Base-by-base conservation (phyloP, 805 yeast species). In the Wickerhamiella parazyma region DNA sequence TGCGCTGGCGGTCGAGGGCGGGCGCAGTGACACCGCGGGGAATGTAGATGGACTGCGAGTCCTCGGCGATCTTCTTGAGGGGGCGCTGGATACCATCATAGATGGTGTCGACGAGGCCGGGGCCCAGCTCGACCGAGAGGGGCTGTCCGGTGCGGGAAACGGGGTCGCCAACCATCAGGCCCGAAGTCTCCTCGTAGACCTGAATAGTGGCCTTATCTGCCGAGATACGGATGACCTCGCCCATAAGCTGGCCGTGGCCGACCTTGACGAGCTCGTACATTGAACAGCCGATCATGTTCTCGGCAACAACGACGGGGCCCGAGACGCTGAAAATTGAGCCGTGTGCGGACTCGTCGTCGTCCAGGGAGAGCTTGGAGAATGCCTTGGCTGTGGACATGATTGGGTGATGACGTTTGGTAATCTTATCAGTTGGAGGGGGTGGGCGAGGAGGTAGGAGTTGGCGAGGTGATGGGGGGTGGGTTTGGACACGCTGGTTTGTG, bases 41-140 rank as follows among this genome's bases (percentile, higher is more conserved):
- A 51, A 91, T 91, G 68, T 91, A 91, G 60, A 91, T 91, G 39
- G 95, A 83, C 60, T 87, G 80, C 19, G 96, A 79, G 41, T 64
- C 61, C 51, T 87, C 94, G 62, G 80, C 82, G 60, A 91, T 91
- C 38, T 94, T 85, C 65, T 83, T 83, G 64, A 91, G 75, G 36
- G 99, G 99, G 71, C 99, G 85, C 70, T 91, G 99, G 65, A 91
- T 91, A 72, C 99, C 99, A 66, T 91, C 99, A 62, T 91, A 91
- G 62, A 91, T 91, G 54, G 95, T 91, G 68, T 91, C 98, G 95
- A 91, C 87, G 58, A 91, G 74, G 64, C 99, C 99, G 24, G 99
- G 99, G 61, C 99, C 99, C 62, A 91, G 72, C 68, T 91, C 99
- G 44, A 91, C 99, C 42, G 96, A 86, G 55, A 91, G 72, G n/a